phyloP scores from a whole-genome alignment of 2,329 filamentous ascomycete genomes.

The Juglanconis oblonga region DNA sequence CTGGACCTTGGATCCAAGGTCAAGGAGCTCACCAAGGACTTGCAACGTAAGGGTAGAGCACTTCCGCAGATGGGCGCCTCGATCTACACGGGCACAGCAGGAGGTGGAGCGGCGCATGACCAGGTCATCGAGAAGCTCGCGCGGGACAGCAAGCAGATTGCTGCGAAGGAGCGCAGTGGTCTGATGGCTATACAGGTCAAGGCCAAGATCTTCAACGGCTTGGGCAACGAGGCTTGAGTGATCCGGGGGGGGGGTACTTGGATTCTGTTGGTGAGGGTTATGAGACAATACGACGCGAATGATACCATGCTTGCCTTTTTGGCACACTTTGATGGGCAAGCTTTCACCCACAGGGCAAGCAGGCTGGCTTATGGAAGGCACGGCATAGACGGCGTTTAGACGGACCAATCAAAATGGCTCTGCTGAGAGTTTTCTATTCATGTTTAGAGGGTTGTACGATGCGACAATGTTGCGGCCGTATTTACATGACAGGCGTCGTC shows the following conservation, averaged over 20 bases:
- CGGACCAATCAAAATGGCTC: constrained; percentile 10
- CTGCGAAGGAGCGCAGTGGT: constrained; percentile 60
- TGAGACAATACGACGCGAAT: not conserved
- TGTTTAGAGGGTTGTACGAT: not conserved
- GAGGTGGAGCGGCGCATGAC: constrained; percentile 34
- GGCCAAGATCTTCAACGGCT: constrained; percentile 55
- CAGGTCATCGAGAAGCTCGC: constrained; percentile 57
- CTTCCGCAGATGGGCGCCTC: constrained; percentile 21
- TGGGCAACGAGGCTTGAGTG: constrained; percentile 25
- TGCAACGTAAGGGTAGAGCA: constrained; percentile 31
- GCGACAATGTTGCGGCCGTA: not conserved
- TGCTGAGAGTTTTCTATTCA: not conserved
- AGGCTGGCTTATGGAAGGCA: not conserved
- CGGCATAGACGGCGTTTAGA: constrained; percentile 18
- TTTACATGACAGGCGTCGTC: not conserved
- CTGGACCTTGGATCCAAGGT: constrained; percentile 83
- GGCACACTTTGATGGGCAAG: not conserved
- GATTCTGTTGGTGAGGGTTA: not conserved
- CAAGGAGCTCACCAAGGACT: constrained; percentile 52
- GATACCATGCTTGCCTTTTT: constrained; percentile 1
- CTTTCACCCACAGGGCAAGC: not conserved
- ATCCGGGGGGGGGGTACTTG: not conserved
- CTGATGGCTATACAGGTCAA: constrained; percentile 62
- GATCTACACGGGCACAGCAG: constrained; percentile 20
- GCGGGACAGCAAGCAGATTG: constrained; percentile 59